Evolutionary conservation across 768 basidiomycete species (phyloP).

Genomic region (Boletus subparvulus): DNA sequence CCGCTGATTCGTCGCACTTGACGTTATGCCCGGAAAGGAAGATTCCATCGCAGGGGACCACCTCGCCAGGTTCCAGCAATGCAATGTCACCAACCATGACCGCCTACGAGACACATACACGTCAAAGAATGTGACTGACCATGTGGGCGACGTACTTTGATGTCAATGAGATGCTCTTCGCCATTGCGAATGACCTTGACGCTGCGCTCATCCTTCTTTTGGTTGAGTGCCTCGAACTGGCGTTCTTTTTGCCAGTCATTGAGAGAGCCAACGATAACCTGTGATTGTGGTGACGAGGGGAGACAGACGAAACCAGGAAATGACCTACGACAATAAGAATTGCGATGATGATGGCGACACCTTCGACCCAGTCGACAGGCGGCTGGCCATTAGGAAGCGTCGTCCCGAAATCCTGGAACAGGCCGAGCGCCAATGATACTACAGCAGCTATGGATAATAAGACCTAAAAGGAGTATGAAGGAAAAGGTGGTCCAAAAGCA

Average conservation of each 20-base stretch:
- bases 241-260: slow-evolving; percentile 99
- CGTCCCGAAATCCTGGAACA: slow-evolving; percentile 91
- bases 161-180: slow-evolving; percentile 68
- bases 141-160: slow-evolving; percentile 57
- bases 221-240: slow-evolving; percentile 90
- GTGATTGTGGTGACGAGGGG: not conserved
- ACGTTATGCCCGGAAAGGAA: slow-evolving; percentile 92
- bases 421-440: slow-evolving; percentile 87
- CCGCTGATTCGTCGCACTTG: slow-evolving; percentile 93
- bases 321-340: slow-evolving; percentile 67
- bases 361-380: slow-evolving; percentile 97
- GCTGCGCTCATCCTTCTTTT: slow-evolving; percentile 91
- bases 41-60: slow-evolving; percentile 94
- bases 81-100: slow-evolving; percentile 94
- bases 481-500: not conserved
- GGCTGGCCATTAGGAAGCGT: slow-evolving; percentile 58
- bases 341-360: slow-evolving; percentile 77
- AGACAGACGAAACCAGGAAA: not conserved
- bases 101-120: slow-evolving; percentile 48
- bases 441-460: slow-evolving; percentile 89
- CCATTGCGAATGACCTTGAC: slow-evolving; percentile 81
- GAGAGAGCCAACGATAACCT: slow-evolving; percentile 88
- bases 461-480: slow-evolving; percentile 48
- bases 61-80: slow-evolving; percentile 90
- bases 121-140: slow-evolving; percentile 3